These are phyloP conservation scores for Phytophthora syringae DNA, from an alignment of 352 stramenopile genomes.

Conservation along the genomic window DNA sequence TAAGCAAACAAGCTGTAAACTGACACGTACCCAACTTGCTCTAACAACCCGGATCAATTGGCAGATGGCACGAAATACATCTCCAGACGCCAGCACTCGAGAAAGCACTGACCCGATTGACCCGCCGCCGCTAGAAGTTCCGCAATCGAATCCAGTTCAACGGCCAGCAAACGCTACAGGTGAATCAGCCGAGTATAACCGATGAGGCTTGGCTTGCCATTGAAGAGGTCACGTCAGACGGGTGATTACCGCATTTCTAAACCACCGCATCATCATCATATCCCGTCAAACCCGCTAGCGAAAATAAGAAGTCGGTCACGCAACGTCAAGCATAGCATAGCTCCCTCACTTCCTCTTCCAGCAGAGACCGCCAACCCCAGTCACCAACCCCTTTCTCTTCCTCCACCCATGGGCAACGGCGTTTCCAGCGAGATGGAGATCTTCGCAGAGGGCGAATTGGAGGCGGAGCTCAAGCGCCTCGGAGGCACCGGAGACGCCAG, in stretches of 20 bases:
- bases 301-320: neutral
- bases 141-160: neutral
- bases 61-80: slow-evolving; percentile 23
- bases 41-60: neutral
- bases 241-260: too few species aligned
- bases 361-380: neutral
- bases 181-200: too few species aligned
- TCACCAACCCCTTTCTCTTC: neutral
- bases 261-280: neutral
- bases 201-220: too few species aligned
- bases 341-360: slow-evolving; percentile 5
- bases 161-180: neutral
- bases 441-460: slow-evolving; percentile 82
- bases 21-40: too few species aligned
- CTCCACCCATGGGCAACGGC: slow-evolving; percentile 71
- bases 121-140: slow-evolving; percentile 4
- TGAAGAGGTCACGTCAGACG: too few species aligned
- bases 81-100: slow-evolving; percentile 6
- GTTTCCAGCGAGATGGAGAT: slow-evolving; percentile 81
- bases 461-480: slow-evolving; percentile 69
- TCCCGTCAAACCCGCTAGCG: neutral
- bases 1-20: slow-evolving; percentile 13
- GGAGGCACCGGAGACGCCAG: slow-evolving; percentile 72
- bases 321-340: too few species aligned
- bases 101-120: slow-evolving; percentile 17